Evolutionary conservation across 176 grass and related monocot genomes (phyloP).

Genomic region (Phragmites australis): DNA sequence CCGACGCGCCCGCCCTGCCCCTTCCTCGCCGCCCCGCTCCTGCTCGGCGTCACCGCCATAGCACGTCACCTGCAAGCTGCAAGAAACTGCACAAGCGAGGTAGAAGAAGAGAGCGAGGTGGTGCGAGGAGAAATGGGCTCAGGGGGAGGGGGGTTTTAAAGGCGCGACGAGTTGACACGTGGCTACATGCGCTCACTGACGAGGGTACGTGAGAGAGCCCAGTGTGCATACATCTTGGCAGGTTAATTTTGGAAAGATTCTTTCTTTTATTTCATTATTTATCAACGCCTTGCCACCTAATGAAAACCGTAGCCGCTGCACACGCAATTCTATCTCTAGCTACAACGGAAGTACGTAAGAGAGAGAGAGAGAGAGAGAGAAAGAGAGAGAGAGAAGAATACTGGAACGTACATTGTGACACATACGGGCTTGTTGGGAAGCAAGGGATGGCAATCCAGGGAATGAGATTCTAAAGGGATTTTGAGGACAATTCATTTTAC

Average conservation of each 20-base stretch:
- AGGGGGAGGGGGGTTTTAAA: not conserved
- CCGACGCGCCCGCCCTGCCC: not conserved
- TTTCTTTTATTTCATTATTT: not conserved
- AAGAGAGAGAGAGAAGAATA: no score
- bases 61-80: not conserved
- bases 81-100: not conserved
- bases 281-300: not conserved
- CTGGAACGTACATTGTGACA: no score
- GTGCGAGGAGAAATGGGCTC: not conserved
- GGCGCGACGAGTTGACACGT: not conserved
- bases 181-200: not conserved
- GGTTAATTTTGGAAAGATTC: not conserved
- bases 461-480: no score
- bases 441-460: no score
- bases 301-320: not conserved
- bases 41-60: not conserved
- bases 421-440: no score
- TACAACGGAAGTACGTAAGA: not conserved
- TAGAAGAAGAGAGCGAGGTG: not conserved
- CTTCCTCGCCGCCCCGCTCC: not conserved
- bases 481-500: no score
- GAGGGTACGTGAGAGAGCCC: not conserved
- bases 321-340: constrained; percentile 1
- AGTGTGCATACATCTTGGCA: not conserved
- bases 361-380: not conserved